Evolutionary conservation across 2,329 filamentous ascomycete species (phyloP).

Genomic region (Dothidotthia symphoricarpi): DNA sequence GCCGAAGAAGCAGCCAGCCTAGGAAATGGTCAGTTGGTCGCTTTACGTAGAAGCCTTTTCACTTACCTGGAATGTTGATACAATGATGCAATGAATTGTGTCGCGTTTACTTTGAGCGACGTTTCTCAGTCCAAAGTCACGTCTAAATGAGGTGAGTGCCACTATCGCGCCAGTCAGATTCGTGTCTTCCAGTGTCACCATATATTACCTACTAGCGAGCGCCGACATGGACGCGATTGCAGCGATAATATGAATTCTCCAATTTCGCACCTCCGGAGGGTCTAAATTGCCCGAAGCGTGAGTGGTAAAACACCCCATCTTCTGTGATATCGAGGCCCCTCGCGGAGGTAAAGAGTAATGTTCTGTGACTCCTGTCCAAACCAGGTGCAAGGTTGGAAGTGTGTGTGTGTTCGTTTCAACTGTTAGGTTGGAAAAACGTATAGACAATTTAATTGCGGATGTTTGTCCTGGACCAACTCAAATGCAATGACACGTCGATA

Average conservation of each 20-base stretch:
- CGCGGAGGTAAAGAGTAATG: too few species aligned
- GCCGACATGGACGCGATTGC: conserved; percentile 40
- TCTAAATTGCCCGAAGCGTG: conserved; percentile 36
- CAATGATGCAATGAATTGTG: conserved; percentile 43
- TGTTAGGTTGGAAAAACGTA: too few species aligned
- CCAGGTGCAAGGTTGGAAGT: too few species aligned
- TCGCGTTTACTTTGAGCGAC: conserved; percentile 33
- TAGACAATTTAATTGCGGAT: too few species aligned
- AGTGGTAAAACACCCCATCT: conserved; percentile 30
- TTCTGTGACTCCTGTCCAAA: too few species aligned
- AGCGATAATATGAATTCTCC: conserved; percentile 37
- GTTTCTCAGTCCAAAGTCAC: conserved; percentile 36
- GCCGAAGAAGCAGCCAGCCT: conserved; percentile 42
- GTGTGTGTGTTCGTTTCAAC: too few species aligned
- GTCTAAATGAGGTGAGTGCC: conserved; percentile 41
- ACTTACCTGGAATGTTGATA: conserved; percentile 39
- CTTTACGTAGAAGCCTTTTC: neutral
- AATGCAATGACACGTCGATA: too few species aligned
- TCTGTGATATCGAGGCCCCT: neutral
- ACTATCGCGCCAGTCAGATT: conserved; percentile 14
- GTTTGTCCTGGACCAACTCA: too few species aligned
- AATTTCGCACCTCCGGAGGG: conserved; percentile 39
- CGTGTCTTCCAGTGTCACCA: too few species aligned
- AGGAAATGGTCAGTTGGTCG: neutral
- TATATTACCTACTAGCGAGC: conserved; percentile 30